phyloP scores from a whole-genome alignment of 1,284 basidiomycete species.

The Fomitiporia mediterranea region DNA sequence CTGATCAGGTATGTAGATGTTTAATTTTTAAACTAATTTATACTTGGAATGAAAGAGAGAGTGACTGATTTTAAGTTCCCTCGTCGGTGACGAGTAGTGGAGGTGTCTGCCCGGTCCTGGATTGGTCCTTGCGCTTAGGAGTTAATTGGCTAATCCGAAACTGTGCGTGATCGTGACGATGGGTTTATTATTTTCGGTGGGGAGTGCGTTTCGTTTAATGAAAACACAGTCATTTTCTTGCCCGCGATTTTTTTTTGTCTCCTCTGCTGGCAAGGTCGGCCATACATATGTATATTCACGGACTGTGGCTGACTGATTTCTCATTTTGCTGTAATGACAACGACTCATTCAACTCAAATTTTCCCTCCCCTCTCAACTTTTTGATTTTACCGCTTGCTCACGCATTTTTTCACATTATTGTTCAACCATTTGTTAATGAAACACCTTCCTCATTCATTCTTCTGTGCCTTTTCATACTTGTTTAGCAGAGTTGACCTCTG shows the following conservation, averaged over 20 bases:
- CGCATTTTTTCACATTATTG: background rate
- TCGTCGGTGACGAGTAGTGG: constrained; percentile 16
- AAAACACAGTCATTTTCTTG: no score
- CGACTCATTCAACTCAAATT: no score
- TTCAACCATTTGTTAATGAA: background rate
- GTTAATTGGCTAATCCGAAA: background rate
- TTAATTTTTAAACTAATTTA: background rate
- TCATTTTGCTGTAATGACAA: background rate
- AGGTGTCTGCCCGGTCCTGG: constrained; percentile 18
- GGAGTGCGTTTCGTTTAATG: no score
- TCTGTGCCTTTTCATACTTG: background rate
- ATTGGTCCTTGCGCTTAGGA: constrained; percentile 10
- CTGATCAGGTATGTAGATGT: constrained; percentile 32
- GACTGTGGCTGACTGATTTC: background rate
- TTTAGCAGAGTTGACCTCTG: background rate
- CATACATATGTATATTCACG: background rate
- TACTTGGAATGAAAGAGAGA: constrained; percentile 3
- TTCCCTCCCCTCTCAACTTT: background rate
- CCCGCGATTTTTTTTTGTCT: background rate
- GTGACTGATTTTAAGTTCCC: constrained; percentile 20
- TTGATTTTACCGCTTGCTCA: background rate
- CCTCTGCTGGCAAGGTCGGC: background rate
- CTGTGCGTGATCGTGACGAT: background rate
- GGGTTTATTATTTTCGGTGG: no score
- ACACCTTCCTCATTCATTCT: background rate